Evolutionary conservation across 208 protist species (phyloP).

Genomic region (Acanthamoeba castellanii): DNA sequence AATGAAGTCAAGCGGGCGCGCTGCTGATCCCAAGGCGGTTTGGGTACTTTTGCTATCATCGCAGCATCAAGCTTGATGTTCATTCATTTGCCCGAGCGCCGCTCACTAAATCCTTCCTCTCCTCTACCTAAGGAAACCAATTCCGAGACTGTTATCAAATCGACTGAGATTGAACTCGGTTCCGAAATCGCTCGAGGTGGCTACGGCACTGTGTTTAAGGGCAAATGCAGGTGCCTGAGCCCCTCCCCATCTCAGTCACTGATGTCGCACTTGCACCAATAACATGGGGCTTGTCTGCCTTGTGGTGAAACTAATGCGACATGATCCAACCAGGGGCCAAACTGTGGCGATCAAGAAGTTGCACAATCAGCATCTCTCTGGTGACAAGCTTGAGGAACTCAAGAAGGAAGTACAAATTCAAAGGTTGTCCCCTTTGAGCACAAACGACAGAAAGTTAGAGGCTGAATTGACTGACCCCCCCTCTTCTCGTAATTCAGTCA

Average conservation of each 20-base stretch:
- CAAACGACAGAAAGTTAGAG: not conserved
- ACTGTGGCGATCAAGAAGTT: slow-evolving; percentile 56
- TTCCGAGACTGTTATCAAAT: slow-evolving; percentile 36
- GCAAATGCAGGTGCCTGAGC: slow-evolving; percentile 19
- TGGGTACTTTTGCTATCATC: not conserved
- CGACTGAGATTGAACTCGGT: not conserved
- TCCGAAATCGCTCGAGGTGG: slow-evolving; percentile 26
- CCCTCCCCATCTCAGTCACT: not conserved
- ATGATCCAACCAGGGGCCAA: not conserved
- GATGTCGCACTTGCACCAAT: too few relatives aligned
- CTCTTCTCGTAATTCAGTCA: not conserved
- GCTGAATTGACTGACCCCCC: not conserved
- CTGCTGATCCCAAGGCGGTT: not conserved
- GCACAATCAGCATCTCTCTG: slow-evolving; percentile 54
- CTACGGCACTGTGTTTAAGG: slow-evolving; percentile 69
- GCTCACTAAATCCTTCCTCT: not conserved
- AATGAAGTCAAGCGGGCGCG: not conserved
- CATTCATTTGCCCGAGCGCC: not conserved
- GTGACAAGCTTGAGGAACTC: slow-evolving; percentile 43
- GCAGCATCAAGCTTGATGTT: too few relatives aligned
- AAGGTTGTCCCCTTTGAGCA: not conserved
- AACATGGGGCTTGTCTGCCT: too few relatives aligned
- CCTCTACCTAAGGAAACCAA: not conserved
- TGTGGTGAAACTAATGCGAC: too few relatives aligned
- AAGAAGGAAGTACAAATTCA: slow-evolving; percentile 64